Conservation (phyloP, 2,329 filamentous ascomycete genomes). For the Periconia sp. region DNA sequence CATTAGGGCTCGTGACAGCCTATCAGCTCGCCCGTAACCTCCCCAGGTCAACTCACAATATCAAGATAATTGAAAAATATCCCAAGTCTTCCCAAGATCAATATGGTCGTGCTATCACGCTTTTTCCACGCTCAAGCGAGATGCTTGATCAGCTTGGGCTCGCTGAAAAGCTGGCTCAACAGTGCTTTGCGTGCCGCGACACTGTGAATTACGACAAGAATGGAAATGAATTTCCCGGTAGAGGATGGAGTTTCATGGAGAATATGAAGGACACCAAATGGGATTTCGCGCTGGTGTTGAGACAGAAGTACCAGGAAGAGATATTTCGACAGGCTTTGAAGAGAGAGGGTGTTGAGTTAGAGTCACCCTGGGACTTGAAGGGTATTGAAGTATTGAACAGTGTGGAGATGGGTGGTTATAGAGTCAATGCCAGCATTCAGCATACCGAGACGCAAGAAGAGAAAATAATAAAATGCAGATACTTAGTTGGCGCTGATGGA, state of each 20-base stretch:
- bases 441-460: slow-evolving; percentile 32
- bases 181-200: slow-evolving; percentile 59
- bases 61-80: slow-evolving; percentile 58
- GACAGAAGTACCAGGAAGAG: slow-evolving; percentile 63
- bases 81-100: slow-evolving; percentile 56
- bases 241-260: slow-evolving; percentile 62
- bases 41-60: slow-evolving; percentile 44
- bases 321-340: slow-evolving; percentile 55
- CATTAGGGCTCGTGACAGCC: slow-evolving; percentile 48
- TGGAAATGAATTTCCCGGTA: slow-evolving; percentile 53
- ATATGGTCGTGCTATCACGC: slow-evolving; percentile 62
- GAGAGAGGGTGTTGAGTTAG: slow-evolving; percentile 44
- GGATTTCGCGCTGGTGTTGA: slow-evolving; percentile 60
- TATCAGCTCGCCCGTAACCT: slow-evolving; percentile 55
- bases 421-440: slow-evolving; percentile 36
- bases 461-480: slow-evolving; percentile 49
- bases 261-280: slow-evolving; percentile 59
- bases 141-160: slow-evolving; percentile 60
- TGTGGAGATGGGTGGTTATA: slow-evolving; percentile 28
- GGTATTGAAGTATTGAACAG: slow-evolving; percentile 47
- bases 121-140: slow-evolving; percentile 59
- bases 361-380: slow-evolving; percentile 45
- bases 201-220: slow-evolving; percentile 56
- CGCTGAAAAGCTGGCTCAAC: slow-evolving; percentile 57
- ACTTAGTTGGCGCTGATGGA: slow-evolving; percentile 60